A percentile compares a stretch with the other conserved stretches of the same genome.
Evolutionary conservation across 306 rosid species (phyloP).

Genomic region (Dryas alaskensis): DNA sequence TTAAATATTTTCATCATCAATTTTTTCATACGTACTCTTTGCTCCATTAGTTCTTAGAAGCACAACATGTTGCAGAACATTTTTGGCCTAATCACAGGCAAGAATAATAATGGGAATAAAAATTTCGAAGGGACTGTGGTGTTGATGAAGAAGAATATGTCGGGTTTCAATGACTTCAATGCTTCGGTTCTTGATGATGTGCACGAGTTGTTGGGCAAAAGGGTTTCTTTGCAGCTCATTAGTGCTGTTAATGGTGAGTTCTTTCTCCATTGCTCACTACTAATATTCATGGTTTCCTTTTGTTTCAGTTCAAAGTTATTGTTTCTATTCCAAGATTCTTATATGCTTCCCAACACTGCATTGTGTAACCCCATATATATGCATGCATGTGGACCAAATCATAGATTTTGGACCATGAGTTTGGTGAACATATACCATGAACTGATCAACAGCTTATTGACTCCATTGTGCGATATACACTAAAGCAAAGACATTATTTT

Average conservation of each 20-base stretch:
- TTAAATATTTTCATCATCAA: too few species aligned
- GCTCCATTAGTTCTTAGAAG: not conserved
- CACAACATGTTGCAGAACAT: slow-evolving; percentile 19
- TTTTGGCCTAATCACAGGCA: not conserved
- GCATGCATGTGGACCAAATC: too few species aligned
- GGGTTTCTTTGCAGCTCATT: slow-evolving; percentile 37
- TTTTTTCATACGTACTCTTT: not conserved
- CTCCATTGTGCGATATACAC: too few species aligned
- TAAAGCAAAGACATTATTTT: too few species aligned
- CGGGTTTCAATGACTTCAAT: slow-evolving; percentile 33
- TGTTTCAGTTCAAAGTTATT: not conserved
- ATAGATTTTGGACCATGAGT: too few species aligned
- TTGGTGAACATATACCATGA: too few species aligned
- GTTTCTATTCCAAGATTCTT: too few species aligned
- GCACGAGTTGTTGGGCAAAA: slow-evolving; percentile 28
- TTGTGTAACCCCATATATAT: too few species aligned
- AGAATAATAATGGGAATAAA: not conserved
- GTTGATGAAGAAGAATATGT: slow-evolving; percentile 39
- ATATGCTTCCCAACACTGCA: too few species aligned
- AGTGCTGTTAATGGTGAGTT: slow-evolving; percentile 26
- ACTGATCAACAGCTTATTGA: too few species aligned
- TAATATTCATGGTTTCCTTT: not conserved
- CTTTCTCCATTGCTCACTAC: not conserved
- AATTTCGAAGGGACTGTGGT: slow-evolving; percentile 33
- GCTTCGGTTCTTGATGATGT: slow-evolving; percentile 30